Evolutionary conservation across 805 yeast genomes (phyloP), one percentile per base, ranked within the genome.

Genomic region (Teunomyces stri): DNA sequence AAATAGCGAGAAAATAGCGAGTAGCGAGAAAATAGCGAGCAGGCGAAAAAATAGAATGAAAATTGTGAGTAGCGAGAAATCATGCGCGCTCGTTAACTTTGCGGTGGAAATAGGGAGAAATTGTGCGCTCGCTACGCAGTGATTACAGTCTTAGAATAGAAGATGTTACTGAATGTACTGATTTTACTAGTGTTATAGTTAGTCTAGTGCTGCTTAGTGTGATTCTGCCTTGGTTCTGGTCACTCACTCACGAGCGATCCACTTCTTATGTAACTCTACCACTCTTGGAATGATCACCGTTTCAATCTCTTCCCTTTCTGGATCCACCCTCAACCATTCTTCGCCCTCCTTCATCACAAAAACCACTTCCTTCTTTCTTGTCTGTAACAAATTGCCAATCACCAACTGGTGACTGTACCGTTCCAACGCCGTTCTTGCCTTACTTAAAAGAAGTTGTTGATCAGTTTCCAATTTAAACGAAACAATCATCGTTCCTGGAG

Each of bases 391-490:
- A 60, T 94, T 94, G 3, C 99, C 99, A 62, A 94, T 90, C 10
- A 94, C 99, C 45, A 94, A 70, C 65, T 92, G 97, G 66, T 94
- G 99, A 51, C 82, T 86, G 65, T 94, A 94, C 49, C 96, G 76
- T 22, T 80, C 80, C 49, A 94, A 75, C 0, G 99, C 97, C 48
- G 78, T 82, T 43, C 73, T 72, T 9, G 96, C 87, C 68, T 94
- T 94, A 48, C 76, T 72, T 41, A 90, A 75, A 52, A 94, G 70
- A 20, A 94, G 80, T 6, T 71, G 55, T 47, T 68, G 62, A 64
- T 94, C 99, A 0, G 99, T 94, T 61, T 94, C 99, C 44, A 94
- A 76, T 65, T 94, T 94, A 70, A 94, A 94, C 13, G 96, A 87
- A 0, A 92, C 87, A 48, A 94, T 89, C 96, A 90, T 87, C 1